These are phyloP conservation scores for Eucalyptus shirleyi DNA, from an alignment of 345 rosid genomes.

Conservation along the genomic window DNA sequence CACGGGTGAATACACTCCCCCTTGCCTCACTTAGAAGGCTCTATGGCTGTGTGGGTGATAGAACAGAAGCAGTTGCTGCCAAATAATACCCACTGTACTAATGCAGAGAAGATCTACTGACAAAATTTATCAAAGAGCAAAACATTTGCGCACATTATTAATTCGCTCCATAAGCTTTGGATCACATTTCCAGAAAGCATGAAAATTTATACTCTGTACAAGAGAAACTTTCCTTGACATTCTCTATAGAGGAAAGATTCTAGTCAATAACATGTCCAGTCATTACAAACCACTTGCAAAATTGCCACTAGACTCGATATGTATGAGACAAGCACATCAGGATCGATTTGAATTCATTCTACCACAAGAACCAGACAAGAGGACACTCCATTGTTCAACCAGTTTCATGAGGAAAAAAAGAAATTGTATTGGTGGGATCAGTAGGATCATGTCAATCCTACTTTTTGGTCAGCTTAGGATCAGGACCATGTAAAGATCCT, in stretches of 20 bases:
- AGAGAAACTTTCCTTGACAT: background rate
- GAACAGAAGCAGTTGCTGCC: background rate
- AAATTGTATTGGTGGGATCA: background rate
- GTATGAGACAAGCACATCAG: background rate
- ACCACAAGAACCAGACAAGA: background rate
- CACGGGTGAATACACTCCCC: background rate
- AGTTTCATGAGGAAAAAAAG: background rate
- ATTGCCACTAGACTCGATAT: background rate
- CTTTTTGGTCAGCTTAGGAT: background rate
- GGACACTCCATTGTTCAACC: background rate
- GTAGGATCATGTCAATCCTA: background rate
- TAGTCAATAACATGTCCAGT: background rate
- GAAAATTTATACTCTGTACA: background rate
- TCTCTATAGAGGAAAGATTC: background rate
- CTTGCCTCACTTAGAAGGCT: background rate
- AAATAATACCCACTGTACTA: background rate
- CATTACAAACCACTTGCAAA: background rate
- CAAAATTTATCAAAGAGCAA: background rate
- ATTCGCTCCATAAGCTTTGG: background rate
- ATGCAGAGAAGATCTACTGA: background rate
- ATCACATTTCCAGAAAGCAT: background rate
- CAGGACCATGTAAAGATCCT: background rate
- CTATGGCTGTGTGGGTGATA: background rate
- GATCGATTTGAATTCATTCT: background rate
- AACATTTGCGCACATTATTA: background rate